Base-by-base conservation (phyloP, 192 early-diverging fungal genomes). In the Coemansia sp. region DNA sequence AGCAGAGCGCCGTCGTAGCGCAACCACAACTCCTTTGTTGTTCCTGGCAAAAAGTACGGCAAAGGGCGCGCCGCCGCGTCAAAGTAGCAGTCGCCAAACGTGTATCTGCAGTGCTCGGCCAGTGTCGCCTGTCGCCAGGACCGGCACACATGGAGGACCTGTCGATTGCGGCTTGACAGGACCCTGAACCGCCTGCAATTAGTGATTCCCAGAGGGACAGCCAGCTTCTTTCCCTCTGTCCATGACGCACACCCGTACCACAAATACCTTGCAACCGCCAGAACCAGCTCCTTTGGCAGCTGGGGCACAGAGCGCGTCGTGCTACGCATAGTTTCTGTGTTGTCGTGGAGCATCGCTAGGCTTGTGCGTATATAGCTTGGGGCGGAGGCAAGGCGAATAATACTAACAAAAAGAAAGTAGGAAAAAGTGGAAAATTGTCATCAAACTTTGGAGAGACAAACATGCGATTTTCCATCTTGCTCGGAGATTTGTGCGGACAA, bases 1-100 rank as follows among this genome's bases (percentile, higher is more conserved):
- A 62, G 38, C 50, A 62, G 31, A 9, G 52, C 61, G 15, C 61
- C 61, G 25, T 62, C 61, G 34, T 50, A 62, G 33, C 60, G 47
- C 25, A 62, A 36, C 60, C 60, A 62, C 2, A 62, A 19, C 34
- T 50, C 60, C 36, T 62, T 50, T 1, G 60, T 62, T 30, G 23
- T 27, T n/a, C 9, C 36, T 31, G 47, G 37, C 29, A 27, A 33
- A 38, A 62, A 50, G 15, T 37, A 62, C 6, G 60, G 33, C 7
- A 52, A 47, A 31, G 48, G 33, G 10, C 19, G 33, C 10, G 47
- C 11, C 13, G 33, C 34, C 10, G 60, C 30, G 8, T 53, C 60
- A 22, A 62, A 17, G 9, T 9, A n/a, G 37, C 60, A 62, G 60
- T 62, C 60, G 60, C 50, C 60, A 25, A 53, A 40, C 6, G n/a